Evolutionary conservation across 1,284 basidiomycete genomes (phyloP).

Genomic region (Flammula alnicola): DNA sequence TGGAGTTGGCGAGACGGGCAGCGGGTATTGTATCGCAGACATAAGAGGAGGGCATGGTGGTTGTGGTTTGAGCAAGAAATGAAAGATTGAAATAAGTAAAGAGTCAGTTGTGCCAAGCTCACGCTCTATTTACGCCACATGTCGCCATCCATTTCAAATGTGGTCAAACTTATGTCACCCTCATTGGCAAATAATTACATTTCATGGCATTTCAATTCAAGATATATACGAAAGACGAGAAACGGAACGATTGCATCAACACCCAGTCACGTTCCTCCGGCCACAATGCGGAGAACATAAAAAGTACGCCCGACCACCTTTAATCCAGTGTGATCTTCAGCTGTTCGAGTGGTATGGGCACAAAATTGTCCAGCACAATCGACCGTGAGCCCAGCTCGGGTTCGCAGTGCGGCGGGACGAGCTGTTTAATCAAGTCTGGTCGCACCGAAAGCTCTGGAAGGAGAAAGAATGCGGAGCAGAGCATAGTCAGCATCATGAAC

Average conservation of each 20-base stretch:
- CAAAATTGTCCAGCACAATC: slow-evolving; percentile 91
- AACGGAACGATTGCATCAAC: slow-evolving; percentile 26
- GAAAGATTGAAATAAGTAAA: slow-evolving; percentile 1
- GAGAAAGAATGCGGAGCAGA: too few species aligned
- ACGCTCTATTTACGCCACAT: slow-evolving; percentile 43
- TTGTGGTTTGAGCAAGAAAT: slow-evolving; percentile 10
- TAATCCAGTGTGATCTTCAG: slow-evolving; percentile 90
- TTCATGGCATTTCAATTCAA: slow-evolving; percentile 33
- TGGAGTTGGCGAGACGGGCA: slow-evolving; percentile 50
- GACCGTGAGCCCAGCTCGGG: slow-evolving; percentile 84
- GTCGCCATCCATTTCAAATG: slow-evolving; percentile 40
- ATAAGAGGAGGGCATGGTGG: slow-evolving; percentile 33
- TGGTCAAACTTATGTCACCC: slow-evolving; percentile 16
- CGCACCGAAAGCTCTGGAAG: slow-evolving; percentile 94
- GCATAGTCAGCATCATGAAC: slow-evolving; percentile 6
- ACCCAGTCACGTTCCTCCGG: slow-evolving; percentile 23
- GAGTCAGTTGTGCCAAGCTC: slow-evolving; percentile 22
- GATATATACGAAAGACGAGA: slow-evolving; percentile 36
- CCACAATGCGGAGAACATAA: neutral
- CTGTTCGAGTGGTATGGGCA: slow-evolving; percentile 93
- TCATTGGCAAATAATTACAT: slow-evolving; percentile 6
- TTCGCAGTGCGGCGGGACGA: slow-evolving; percentile 92
- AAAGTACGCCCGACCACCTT: slow-evolving; percentile 29
- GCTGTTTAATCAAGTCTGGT: slow-evolving; percentile 89
- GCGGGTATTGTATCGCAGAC: slow-evolving; percentile 77